Conservation (phyloP, 2,329 filamentous ascomycete genomes). For the Cladosporium sp. region DNA sequence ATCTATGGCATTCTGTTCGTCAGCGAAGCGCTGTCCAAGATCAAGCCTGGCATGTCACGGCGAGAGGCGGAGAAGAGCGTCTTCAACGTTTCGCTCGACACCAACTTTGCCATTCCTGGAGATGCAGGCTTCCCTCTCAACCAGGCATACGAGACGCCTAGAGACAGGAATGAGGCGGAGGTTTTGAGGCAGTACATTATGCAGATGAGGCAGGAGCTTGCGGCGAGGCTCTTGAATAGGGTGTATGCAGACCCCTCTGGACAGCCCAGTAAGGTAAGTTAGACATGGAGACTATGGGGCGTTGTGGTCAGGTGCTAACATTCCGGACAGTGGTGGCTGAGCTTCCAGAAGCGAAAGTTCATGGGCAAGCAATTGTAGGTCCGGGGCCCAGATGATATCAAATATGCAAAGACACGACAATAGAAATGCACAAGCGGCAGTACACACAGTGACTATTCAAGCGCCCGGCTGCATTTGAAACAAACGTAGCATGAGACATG, state of each 20-base stretch:
- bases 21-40: slow-evolving; percentile 83
- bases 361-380: slow-evolving; percentile 73
- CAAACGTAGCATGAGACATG: too few relatives aligned
- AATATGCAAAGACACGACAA: slow-evolving; percentile 5
- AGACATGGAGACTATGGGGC: background rate
- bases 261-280: slow-evolving; percentile 59
- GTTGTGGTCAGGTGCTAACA: slow-evolving; percentile 21
- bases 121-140: slow-evolving; percentile 92
- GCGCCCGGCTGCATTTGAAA: background rate
- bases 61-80: slow-evolving; percentile 72
- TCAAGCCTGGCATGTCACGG: slow-evolving; percentile 67
- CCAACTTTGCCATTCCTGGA: slow-evolving; percentile 88
- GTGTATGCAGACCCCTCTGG: slow-evolving; percentile 72
- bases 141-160: slow-evolving; percentile 89
- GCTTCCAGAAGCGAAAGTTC: slow-evolving; percentile 98
- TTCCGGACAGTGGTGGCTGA: slow-evolving; percentile 85
- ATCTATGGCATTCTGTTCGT: slow-evolving; percentile 97
- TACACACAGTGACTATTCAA: background rate
- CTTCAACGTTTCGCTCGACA: slow-evolving; percentile 84
- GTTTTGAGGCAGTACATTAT: slow-evolving; percentile 81
- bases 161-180: slow-evolving; percentile 85
- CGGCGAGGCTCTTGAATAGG: slow-evolving; percentile 72
- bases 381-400: background rate
- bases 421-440: background rate
- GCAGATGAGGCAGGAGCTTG: slow-evolving; percentile 90